These are phyloP conservation scores for Serendipita sp. DNA, from an alignment of 768 basidiomycete genomes.

Conservation along the genomic window DNA sequence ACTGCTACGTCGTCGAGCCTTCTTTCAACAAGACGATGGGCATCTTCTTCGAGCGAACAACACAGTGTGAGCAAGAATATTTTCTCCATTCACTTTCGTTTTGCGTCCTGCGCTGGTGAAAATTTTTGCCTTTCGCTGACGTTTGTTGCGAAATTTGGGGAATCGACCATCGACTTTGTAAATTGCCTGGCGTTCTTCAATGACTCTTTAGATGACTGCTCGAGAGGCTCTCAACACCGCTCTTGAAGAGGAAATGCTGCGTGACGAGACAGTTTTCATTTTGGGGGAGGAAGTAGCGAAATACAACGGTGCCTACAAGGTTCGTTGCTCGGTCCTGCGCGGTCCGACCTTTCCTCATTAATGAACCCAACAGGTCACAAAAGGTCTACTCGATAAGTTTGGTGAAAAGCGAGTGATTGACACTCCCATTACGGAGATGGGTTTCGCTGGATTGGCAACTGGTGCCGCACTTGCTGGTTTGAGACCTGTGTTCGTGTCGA, in stretches of 20 bases:
- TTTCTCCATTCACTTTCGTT: not conserved
- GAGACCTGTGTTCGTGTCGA: conserved; percentile 58
- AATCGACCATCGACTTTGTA: not conserved
- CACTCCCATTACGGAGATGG: conserved; percentile 95
- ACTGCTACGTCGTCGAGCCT: not conserved
- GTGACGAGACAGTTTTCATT: conserved; percentile 88
- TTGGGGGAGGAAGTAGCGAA: conserved; percentile 96
- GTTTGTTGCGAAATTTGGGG: not conserved
- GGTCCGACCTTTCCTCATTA: not conserved
- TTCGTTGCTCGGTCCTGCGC: conserved; percentile 19
- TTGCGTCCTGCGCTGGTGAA: not conserved
- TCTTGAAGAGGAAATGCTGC: conserved; percentile 98
- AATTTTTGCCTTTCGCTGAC: not conserved
- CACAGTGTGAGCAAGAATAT: not conserved
- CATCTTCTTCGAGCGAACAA: not conserved
- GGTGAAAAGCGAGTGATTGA: conserved; percentile 98
- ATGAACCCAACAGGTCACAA: conserved; percentile 58
- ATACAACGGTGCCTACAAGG: conserved; percentile 97
- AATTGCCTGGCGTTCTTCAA: not conserved
- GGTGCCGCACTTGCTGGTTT: conserved; percentile 91
- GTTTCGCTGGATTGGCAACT: conserved; percentile 92
- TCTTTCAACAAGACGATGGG: not conserved
- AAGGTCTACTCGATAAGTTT: conserved; percentile 97
- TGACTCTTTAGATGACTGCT: conserved; percentile 67
- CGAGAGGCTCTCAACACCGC: conserved; percentile 95